phyloP scores from a whole-genome alignment of 352 stramenopile genomes.

The Elongisporangium senticosum region DNA sequence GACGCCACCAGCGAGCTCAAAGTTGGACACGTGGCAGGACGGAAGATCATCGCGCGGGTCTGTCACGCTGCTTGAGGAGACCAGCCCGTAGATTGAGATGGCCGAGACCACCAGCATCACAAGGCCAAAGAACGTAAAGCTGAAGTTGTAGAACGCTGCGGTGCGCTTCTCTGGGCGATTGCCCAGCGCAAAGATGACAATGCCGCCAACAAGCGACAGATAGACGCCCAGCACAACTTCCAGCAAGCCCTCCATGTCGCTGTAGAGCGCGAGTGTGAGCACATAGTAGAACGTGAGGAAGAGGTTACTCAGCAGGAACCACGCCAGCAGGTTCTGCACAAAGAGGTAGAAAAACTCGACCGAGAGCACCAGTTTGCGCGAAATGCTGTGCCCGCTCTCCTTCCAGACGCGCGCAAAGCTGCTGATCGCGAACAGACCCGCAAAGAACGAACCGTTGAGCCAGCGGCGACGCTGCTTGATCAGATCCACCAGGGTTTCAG shows the following conservation, averaged over 20 bases:
- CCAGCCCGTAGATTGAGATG: conserved; percentile 38
- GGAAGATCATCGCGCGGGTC: conserved; percentile 22
- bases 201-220: conserved; percentile 24
- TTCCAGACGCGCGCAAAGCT: conserved; percentile 52
- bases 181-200: conserved; percentile 38
- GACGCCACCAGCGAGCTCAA: conserved; percentile 13
- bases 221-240: conserved; percentile 32
- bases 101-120: conserved; percentile 39
- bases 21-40: conserved; percentile 25
- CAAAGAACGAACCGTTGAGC: conserved; percentile 66
- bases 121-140: conserved; percentile 34
- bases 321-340: conserved; percentile 32
- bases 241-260: conserved; percentile 18
- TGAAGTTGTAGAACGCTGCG: conserved; percentile 40
- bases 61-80: conserved; percentile 18
- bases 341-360: conserved; percentile 36
- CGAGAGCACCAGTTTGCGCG: conserved; percentile 33
- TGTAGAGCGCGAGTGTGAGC: conserved; percentile 29
- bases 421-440: conserved; percentile 45
- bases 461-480: conserved; percentile 59
- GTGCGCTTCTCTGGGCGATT: conserved; percentile 41
- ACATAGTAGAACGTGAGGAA: conserved; percentile 52
- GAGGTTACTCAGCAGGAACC: conserved; percentile 43
- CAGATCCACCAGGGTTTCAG: conserved; percentile 43
- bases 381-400: conserved; percentile 26